A percentile compares a stretch with the other conserved stretches of the same genome.
phyloP scores from a whole-genome alignment of 805 yeast genomes.

The Scheffersomyces amazonensis region DNA sequence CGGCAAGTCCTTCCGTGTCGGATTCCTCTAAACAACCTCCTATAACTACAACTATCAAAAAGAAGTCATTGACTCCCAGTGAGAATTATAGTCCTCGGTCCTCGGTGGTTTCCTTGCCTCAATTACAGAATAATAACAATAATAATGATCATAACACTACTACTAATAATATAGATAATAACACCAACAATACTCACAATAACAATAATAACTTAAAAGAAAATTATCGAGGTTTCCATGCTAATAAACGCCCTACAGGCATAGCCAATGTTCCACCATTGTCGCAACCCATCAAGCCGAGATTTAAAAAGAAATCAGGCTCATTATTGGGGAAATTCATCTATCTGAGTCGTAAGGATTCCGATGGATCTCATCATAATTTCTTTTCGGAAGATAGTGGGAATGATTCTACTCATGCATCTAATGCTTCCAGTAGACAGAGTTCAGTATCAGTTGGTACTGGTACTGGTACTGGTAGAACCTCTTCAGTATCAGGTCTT shows the following conservation, averaged over 20 bases:
- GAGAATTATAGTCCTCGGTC: slow-evolving; percentile 18
- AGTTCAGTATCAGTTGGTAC: not conserved
- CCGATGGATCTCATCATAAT: slow-evolving; percentile 11
- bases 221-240: slow-evolving; percentile 41
- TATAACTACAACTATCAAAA: no score
- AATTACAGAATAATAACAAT: slow-evolving; percentile 1
- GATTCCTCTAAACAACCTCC: slow-evolving; percentile 1
- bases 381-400: no score
- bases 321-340: slow-evolving; percentile 39
- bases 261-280: slow-evolving; percentile 43
- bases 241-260: slow-evolving; percentile 23
- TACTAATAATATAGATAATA: not conserved
- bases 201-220: slow-evolving; percentile 9
- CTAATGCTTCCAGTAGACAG: not conserved
- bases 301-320: slow-evolving; percentile 35
- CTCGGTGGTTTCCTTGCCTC: slow-evolving; percentile 15
- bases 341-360: slow-evolving; percentile 30
- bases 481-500: not conserved
- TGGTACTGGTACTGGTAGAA: not conserved
- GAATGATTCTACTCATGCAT: not conserved
- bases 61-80: slow-evolving; percentile 1
- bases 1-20: no score
- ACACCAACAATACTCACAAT: not conserved
- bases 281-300: slow-evolving; percentile 48
- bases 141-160: not conserved